Evolutionary conservation across 129 eudicot species (phyloP).

Genomic region (Pittosporum tobira): DNA sequence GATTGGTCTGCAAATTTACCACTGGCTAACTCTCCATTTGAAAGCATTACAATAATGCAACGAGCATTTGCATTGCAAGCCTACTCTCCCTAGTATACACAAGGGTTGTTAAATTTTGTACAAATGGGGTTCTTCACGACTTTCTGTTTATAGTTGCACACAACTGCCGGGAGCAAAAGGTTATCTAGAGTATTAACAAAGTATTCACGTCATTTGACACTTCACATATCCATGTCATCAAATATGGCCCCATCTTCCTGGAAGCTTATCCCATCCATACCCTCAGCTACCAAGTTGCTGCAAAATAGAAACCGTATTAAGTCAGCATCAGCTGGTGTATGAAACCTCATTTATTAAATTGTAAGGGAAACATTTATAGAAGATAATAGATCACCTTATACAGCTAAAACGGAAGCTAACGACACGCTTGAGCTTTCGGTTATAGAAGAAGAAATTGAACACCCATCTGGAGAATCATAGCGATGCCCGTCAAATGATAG

Average conservation of each 20-base stretch:
- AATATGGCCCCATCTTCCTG: conserved; percentile 73
- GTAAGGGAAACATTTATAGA: not conserved
- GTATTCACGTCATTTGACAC: conserved; percentile 16
- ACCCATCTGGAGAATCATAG: conserved; percentile 60
- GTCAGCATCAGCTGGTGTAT: not conserved
- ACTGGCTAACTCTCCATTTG: not conserved
- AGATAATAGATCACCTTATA: conserved; percentile 43
- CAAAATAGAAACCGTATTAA: conserved; percentile 1
- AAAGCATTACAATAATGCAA: conserved; percentile 15
- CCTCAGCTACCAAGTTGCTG: conserved; percentile 78
- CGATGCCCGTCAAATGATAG: conserved; percentile 8
- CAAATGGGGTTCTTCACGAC: conserved; percentile 5
- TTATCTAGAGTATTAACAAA: conserved; percentile 36
- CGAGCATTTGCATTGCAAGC: conserved; percentile 25
- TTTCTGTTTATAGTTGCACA: conserved; percentile 10
- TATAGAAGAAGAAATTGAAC: conserved; percentile 85
- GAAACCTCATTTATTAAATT: not conserved
- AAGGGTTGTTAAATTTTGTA: conserved; percentile 1
- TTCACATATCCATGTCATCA: conserved; percentile 85
- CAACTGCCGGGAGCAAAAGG: conserved; percentile 9
- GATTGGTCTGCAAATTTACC: not conserved
- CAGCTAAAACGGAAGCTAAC: conserved; percentile 87
- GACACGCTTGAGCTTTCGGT: conserved; percentile 79
- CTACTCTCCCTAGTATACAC: conserved; percentile 12
- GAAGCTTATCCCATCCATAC: conserved; percentile 28